Percentiles rank a stretch among this genome's conserved stretches.
Conservation (phyloP, 345 rosid species). For the Sisymbrium irio region DNA sequence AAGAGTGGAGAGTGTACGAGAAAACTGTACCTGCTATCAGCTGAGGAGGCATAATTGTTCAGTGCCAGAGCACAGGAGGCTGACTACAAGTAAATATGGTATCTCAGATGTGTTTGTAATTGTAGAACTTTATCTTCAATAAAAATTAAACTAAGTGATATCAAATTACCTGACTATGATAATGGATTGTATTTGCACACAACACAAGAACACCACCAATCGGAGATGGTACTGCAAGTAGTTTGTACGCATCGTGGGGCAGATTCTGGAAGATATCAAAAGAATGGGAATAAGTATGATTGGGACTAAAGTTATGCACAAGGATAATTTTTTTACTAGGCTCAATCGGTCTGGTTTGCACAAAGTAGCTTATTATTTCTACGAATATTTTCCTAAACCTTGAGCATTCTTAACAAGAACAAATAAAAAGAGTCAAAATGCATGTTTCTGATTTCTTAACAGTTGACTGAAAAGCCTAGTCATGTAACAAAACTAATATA, state of each 20-base stretch:
- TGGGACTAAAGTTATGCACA: constrained; percentile 15
- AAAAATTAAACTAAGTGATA: constrained; percentile 8
- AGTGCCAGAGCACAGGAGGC: constrained; percentile 82
- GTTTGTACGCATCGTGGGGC: constrained; percentile 95
- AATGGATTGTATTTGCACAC: constrained; percentile 80
- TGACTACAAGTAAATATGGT: constrained; percentile 61
- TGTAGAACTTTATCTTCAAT: not conserved
- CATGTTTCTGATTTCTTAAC: not conserved
- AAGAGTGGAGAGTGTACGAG: constrained; percentile 18
- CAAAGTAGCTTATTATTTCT: constrained; percentile 3
- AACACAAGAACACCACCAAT: constrained; percentile 95
- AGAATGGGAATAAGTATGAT: constrained; percentile 16
- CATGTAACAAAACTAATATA: constrained; percentile 7
- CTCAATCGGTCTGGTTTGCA: constrained; percentile 11
- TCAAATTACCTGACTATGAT: constrained; percentile 80
- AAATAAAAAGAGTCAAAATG: not conserved
- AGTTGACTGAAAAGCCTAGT: constrained; percentile 20
- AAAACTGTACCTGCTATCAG: constrained; percentile 66
- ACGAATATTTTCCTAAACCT: not conserved
- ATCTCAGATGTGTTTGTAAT: not conserved
- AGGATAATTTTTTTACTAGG: not conserved
- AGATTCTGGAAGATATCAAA: constrained; percentile 63
- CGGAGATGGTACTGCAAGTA: constrained; percentile 95
- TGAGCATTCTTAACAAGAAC: constrained; percentile 11
- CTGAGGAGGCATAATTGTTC: constrained; percentile 73